Base-by-base conservation (phyloP, 2,329 filamentous ascomycete species). In the Stemphylium vesicarium region DNA sequence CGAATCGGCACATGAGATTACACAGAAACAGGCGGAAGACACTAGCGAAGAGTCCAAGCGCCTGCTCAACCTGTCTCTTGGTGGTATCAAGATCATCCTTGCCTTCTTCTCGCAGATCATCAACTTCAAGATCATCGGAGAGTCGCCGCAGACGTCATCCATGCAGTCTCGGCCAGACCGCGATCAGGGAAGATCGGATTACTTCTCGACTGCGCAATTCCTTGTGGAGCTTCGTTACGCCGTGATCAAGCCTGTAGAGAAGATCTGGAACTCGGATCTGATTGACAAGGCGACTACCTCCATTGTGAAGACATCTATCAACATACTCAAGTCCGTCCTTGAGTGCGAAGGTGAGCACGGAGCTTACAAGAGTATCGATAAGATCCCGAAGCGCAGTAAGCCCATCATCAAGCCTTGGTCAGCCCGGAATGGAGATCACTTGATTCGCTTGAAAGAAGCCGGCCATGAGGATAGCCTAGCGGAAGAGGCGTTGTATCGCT, bases 231-330 rank as follows among this genome's bases (percentile, higher is more conserved):
- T 98, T 37, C 88, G 95, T 37, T 86, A 90, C 77, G 85, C 88
- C 22, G 85, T 97, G 22, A 78, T 97, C 12, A 91, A 92, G 0
- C 85, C 89, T 40, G 84, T 95, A 36, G 84, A 85, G 52, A 84
- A 88, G 41, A 84, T 98, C 24, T 99, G 95, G 96, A 87, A 91
- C 63, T 96, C 92, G 1, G 81, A 86, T 22, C 85, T 96, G 42
- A 85, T 95, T 15, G 92, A 96, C 64, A 93, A 91, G 66, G 85
- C 92, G 1, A 87, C 90, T 3, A 88, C 87, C 20, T 83, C 87
- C 18, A 89, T 93, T 37, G 85, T 95, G 15, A 90, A 91, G 64
- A 88, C 87, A 49, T 80, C 96, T 12, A 86, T 98, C 56, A 90
- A 92, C 29, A 94, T 96, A 41, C 80, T 99, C 53, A 91, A 90